phyloP scores from a whole-genome alignment of 495 filamentous ascomycete species.

The Penicillium parvum region DNA sequence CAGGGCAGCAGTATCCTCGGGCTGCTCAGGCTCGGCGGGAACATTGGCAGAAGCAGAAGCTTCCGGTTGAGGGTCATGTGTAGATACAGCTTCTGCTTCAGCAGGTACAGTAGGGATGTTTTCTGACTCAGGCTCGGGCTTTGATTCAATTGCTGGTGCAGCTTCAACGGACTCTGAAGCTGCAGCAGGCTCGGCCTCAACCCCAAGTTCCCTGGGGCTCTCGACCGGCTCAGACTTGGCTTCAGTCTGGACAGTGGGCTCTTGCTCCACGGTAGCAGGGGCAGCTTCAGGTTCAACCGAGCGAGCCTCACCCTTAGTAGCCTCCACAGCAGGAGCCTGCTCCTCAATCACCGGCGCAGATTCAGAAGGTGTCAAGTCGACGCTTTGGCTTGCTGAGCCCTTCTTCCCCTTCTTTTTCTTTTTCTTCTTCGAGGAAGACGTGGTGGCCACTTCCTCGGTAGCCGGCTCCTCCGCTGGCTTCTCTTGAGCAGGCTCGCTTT shows the following conservation, averaged over 20 bases:
- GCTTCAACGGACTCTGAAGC: background rate
- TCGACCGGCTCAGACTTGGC: slow-evolving; percentile 3
- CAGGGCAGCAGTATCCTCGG: slow-evolving; percentile 10
- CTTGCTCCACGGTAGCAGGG: background rate
- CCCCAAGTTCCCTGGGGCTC: slow-evolving; percentile 2
- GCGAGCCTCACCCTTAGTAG: background rate
- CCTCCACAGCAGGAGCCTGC: background rate
- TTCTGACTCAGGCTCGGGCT: background rate
- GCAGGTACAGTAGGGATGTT: background rate
- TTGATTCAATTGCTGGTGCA: background rate
- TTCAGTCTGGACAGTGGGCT: background rate
- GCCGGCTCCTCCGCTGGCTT: slow-evolving; percentile 9
- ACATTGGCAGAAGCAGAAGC: slow-evolving; percentile 2
- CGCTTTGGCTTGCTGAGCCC: slow-evolving; percentile 17
- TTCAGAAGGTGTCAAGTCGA: slow-evolving; percentile 14
- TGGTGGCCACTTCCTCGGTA: slow-evolving; percentile 10
- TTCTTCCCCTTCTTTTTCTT: slow-evolving; percentile 38
- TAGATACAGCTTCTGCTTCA: background rate
- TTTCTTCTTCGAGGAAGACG: slow-evolving; percentile 32
- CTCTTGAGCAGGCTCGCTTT: slow-evolving; percentile 3
- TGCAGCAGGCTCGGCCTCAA: slow-evolving; percentile 1
- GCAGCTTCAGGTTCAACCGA: slow-evolving; percentile 5
- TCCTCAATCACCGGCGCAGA: background rate
- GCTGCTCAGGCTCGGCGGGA: slow-evolving; percentile 10
- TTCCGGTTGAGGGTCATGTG: slow-evolving; percentile 5